Base-by-base conservation (phyloP, 75 land plant genomes). In the Adiantum capillusveneris region DNA sequence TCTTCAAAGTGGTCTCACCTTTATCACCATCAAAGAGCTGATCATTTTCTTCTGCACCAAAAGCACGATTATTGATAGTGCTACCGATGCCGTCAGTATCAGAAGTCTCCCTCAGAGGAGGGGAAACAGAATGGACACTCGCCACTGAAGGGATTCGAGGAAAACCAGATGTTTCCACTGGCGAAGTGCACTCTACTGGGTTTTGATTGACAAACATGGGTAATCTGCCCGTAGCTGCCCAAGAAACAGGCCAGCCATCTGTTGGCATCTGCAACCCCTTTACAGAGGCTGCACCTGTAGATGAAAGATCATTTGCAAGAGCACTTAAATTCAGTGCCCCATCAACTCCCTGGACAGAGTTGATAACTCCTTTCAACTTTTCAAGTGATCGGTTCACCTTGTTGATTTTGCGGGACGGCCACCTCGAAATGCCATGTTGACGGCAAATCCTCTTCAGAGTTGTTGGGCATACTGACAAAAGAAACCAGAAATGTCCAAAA, bases 361-460 rank as follows among this genome's bases (percentile, higher is more conserved):
- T 64, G 29, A 86, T 78, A 0, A 83, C 90, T 42, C 49, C 75
- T 31, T 83, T 83, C 31, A 91, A 79, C 74, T 84, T 91, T 59
- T 67, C 71, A 61, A 89, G 34, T 18, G 95, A 89, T 0, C 92
- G 65, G 56, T 90, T 91, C 53, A 91, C 97, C 63, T 91, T 91
- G 65, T 88, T 88, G 72, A 93, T 93, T 67, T 93, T 93, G 34
- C 94, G 84, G 22, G 92, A 87, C 54, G 92, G 92, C 92, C 92
- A 87, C 48, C 92, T 65, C 7, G 87, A 72, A 22, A 87, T 87
- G 29, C 92, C 92, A 76, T 87, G 79, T 53, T 84, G 92, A 60
- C 92, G 74, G 75, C 92, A 87, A 44, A 87, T 87, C 54, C 92
- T 73, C 67, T 93, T 93, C 77, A 93, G 54, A 9, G 98, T 93